These are phyloP conservation scores for Zangia roseola DNA, from an alignment of 768 basidiomycete species.

Conservation along the genomic window DNA sequence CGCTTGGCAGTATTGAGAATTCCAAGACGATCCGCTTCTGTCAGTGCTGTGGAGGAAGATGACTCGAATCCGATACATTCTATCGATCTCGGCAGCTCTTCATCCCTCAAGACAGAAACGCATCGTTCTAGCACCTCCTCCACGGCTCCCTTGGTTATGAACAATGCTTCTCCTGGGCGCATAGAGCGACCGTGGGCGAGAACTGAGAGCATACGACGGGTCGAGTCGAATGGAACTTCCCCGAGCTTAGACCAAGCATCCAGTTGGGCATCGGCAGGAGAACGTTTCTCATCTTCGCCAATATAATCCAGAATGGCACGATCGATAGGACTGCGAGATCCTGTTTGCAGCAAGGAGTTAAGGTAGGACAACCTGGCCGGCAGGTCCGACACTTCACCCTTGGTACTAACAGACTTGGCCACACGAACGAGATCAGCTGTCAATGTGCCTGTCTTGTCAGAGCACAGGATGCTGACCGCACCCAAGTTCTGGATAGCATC, in stretches of 20 bases:
- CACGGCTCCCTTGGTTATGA: constrained; percentile 32
- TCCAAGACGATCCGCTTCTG: constrained; percentile 17
- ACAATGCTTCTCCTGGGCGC: constrained; percentile 18
- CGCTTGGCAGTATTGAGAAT: constrained; percentile 28
- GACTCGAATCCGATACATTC: constrained; percentile 15
- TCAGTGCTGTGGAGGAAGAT: constrained; percentile 15
- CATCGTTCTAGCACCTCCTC: constrained; percentile 35
- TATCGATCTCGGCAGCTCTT: constrained; percentile 15
- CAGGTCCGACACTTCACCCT: constrained; percentile 23
- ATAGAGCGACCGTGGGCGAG: constrained; percentile 28
- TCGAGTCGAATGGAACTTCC: constrained; percentile 37
- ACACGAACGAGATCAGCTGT: constrained; percentile 41
- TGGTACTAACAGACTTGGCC: constrained; percentile 27
- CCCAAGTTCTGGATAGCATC: constrained; percentile 64
- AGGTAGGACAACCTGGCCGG: constrained; percentile 30
- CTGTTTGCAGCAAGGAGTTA: constrained; percentile 34
- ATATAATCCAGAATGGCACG: constrained; percentile 32
- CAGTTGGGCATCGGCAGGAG: constrained; percentile 3
- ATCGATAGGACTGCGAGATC: constrained; percentile 37
- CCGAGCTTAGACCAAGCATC: constrained; percentile 31
- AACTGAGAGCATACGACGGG: constrained; percentile 35
- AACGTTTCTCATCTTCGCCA: constrained; percentile 11
- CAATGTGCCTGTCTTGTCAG: constrained; percentile 67
- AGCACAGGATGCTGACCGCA: constrained; percentile 52
- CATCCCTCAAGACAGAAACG: constrained; percentile 15